Base-by-base conservation (phyloP, 2,329 filamentous ascomycete genomes). In the Colletotrichum higginsianum region DNA sequence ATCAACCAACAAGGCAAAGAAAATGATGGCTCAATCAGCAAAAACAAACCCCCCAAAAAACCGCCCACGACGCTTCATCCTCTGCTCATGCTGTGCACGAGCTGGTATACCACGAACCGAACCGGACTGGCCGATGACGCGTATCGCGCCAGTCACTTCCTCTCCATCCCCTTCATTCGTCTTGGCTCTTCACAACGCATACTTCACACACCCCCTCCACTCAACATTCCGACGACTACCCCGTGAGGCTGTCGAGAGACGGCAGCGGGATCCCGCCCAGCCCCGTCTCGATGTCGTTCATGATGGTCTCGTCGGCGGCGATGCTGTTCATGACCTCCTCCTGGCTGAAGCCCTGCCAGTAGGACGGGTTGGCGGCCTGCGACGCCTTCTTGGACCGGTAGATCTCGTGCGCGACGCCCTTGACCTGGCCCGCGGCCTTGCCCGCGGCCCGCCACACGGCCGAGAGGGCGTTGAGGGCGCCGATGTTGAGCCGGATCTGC, bases 351-450 rank as follows among this genome's bases (percentile, higher is more conserved):
- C 85, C 87, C 18, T 86, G 81, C 88, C 87, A 90, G 81, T 87
- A 88, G 49, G 85, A 82, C 12, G 87, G 86, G 72, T 84, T 85
- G 75, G 81, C 81, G 75, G 81, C 81, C 79, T 88, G 85, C 76
- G 86, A 86, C 56, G 85, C 85, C 83, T 88, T 90, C 83, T 89
- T 90, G 55, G 84, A 82, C 18, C 84, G 85, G 79, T 89, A 92
- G 61, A 96, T 91, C 75, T 95, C 92, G 77, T 93, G 90, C n/a
- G 94, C 93, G 21, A 96, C 93, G 11, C 89, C 90, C 75, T 91
- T 91, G 18, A 97, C 92, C 80, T 96, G 93, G 4, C 87, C 87
- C 72, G 92, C 88, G 2, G 94, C 93, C 15, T 87, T 88, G 55
- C 85, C 86, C 1, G 94, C 93, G 44, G 94, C 91, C 46, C 89